Evolutionary conservation across 2,329 filamentous ascomycete genomes (phyloP).

Genomic region (Trichoderma sp.): DNA sequence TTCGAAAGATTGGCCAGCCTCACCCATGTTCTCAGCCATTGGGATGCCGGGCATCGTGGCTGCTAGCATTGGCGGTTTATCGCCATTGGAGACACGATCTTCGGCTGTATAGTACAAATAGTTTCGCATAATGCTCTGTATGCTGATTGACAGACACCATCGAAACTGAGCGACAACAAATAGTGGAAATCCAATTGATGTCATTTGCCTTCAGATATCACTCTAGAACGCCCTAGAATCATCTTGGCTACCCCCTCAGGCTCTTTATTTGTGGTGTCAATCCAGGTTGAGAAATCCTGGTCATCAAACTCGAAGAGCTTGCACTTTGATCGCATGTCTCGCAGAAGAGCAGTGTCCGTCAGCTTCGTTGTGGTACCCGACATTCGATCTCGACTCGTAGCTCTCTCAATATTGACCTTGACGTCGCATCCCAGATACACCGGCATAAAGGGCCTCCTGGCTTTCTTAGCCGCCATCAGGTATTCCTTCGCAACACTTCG

Average conservation of each 20-base stretch:
- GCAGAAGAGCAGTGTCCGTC: neutral
- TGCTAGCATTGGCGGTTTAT: neutral
- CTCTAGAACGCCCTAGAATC: too few relatives aligned
- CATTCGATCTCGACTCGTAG: neutral
- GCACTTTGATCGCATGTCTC: neutral
- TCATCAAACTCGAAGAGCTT: constrained; percentile 6
- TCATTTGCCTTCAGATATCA: too few relatives aligned
- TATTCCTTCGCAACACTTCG: constrained; percentile 7
- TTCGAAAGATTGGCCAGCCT: neutral
- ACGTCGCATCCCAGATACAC: constrained; percentile 9
- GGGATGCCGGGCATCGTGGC: neutral
- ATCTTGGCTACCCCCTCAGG: too few relatives aligned
- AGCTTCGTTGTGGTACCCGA: neutral
- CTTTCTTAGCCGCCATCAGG: neutral
- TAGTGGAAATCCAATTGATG: too few relatives aligned
- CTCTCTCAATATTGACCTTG: neutral
- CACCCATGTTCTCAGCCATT: neutral
- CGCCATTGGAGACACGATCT: neutral
- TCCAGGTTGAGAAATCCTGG: too few relatives aligned
- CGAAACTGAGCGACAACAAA: too few relatives aligned
- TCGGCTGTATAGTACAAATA: too few relatives aligned
- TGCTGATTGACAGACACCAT: too few relatives aligned
- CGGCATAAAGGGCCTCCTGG: neutral
- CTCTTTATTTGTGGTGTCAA: too few relatives aligned
- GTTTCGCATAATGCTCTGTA: too few relatives aligned